Evolutionary conservation across 2,329 filamentous ascomycete genomes (phyloP).

Genomic region (Arachnopeziza araneosa): DNA sequence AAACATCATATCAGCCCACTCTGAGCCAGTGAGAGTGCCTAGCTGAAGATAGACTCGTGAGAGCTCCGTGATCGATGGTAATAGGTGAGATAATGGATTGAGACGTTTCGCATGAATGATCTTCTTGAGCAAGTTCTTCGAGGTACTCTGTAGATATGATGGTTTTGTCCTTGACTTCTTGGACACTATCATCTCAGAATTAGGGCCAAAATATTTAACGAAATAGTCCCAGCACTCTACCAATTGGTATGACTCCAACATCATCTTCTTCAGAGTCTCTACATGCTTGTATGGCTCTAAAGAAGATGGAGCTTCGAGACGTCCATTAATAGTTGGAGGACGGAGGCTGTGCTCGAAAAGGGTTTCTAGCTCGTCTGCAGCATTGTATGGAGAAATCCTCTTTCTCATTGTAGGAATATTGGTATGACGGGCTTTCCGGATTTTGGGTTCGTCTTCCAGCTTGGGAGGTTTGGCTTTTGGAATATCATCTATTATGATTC

Average conservation of each 20-base stretch:
- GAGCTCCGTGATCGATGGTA: constrained; percentile 27
- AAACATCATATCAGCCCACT: constrained; percentile 26
- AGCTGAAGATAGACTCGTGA: constrained; percentile 21
- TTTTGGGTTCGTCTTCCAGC: constrained; percentile 3
- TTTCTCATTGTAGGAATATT: constrained; percentile 3
- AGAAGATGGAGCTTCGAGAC: constrained; percentile 5
- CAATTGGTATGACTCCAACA: constrained; percentile 15
- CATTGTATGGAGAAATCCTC: background rate
- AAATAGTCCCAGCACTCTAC: constrained; percentile 29
- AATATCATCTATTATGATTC: constrained; percentile 10
- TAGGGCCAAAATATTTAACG: constrained; percentile 27
- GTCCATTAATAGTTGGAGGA: constrained; percentile 1
- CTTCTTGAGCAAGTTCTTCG: constrained; percentile 13
- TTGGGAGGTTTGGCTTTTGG: constrained; percentile 7
- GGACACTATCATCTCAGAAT: constrained; percentile 1
- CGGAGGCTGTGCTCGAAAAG: constrained; percentile 26
- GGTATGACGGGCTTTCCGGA: constrained; percentile 1
- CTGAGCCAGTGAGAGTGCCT: constrained; percentile 18
- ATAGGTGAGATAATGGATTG: constrained; percentile 15
- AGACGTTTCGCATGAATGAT: constrained; percentile 19
- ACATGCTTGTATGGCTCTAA: constrained; percentile 26
- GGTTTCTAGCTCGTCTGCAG: constrained; percentile 27
- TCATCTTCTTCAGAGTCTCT: constrained; percentile 24
- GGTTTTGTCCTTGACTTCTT: background rate
- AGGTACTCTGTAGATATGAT: background rate